A percentile compares a stretch with the other conserved stretches of the same genome.
Evolutionary conservation across 805 yeast genomes (phyloP).

Genomic region (Metschnikowia corniflorae): DNA sequence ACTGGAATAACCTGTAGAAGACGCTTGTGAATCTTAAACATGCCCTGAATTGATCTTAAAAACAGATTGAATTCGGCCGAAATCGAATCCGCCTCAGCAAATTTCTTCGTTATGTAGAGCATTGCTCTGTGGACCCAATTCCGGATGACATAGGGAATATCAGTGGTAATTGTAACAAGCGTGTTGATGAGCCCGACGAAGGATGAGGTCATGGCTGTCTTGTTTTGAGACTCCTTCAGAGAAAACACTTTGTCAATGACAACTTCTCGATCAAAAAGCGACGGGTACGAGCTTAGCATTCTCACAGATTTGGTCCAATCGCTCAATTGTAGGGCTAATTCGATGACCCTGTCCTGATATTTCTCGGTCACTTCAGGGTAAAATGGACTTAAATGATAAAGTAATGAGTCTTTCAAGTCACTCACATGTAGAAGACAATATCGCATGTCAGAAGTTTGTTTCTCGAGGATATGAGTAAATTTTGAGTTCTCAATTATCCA

Average conservation of each 20-base stretch:
- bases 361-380: slow-evolving; percentile 10
- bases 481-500: slow-evolving; percentile 6
- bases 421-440: slow-evolving; percentile 3
- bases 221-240: slow-evolving; percentile 23
- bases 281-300: slow-evolving; percentile 14
- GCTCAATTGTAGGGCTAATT: slow-evolving; percentile 16
- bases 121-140: slow-evolving; percentile 58
- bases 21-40: slow-evolving; percentile 5
- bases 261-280: slow-evolving; percentile 10
- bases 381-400: slow-evolving; percentile 13
- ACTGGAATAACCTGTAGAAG: slow-evolving; percentile 41
- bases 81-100: slow-evolving; percentile 46
- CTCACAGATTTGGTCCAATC: slow-evolving; percentile 20
- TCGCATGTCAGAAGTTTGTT: slow-evolving; percentile 1
- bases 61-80: slow-evolving; percentile 32
- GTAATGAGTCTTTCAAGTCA: slow-evolving; percentile 11
- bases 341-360: slow-evolving; percentile 11
- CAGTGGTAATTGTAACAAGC: slow-evolving; percentile 8
- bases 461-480: slow-evolving; percentile 11
- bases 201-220: slow-evolving; percentile 24
- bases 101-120: slow-evolving; percentile 58
- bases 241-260: slow-evolving; percentile 22
- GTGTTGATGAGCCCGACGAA: slow-evolving; percentile 27
- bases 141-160: slow-evolving; percentile 21
- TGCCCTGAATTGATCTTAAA: slow-evolving; percentile 19